Conservation (phyloP, 768 basidiomycete species). For the Leccinellum luteum region DNA sequence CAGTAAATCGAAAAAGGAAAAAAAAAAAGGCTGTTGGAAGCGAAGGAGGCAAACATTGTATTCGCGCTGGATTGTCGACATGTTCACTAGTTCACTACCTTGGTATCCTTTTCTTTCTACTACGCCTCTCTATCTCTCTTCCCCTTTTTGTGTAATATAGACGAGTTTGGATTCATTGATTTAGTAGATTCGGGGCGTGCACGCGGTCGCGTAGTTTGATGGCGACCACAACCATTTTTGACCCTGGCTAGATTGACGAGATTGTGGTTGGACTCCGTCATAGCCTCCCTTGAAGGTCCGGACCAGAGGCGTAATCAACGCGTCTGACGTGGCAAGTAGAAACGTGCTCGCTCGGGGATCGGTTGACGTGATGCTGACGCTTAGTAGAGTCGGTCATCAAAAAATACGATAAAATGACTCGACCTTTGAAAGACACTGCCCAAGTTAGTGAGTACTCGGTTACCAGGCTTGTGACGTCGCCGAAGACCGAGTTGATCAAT, state of each 20-base stretch:
- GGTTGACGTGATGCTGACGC: not conserved
- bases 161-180: not conserved
- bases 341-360: not conserved
- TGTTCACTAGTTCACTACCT: not conserved
- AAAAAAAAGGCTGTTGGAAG: not conserved
- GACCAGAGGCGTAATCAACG: no score
- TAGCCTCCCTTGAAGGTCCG: not conserved
- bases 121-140: not conserved
- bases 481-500: not conserved
- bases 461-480: no score
- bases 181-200: not conserved
- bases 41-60: not conserved
- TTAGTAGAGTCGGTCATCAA: not conserved
- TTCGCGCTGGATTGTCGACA: not conserved
- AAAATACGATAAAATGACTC: not conserved
- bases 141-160: not conserved
- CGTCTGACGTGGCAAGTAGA: not conserved
- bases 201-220: not conserved
- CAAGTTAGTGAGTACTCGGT: not conserved
- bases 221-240: not conserved
- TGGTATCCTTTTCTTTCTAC: not conserved
- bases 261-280: not conserved
- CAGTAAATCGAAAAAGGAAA: slow-evolving; percentile 2
- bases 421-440: no score
- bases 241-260: not conserved